These are phyloP conservation scores for Colletotrichum plurivorum DNA, from an alignment of 2,329 filamentous ascomycete genomes.

Conservation along the genomic window DNA sequence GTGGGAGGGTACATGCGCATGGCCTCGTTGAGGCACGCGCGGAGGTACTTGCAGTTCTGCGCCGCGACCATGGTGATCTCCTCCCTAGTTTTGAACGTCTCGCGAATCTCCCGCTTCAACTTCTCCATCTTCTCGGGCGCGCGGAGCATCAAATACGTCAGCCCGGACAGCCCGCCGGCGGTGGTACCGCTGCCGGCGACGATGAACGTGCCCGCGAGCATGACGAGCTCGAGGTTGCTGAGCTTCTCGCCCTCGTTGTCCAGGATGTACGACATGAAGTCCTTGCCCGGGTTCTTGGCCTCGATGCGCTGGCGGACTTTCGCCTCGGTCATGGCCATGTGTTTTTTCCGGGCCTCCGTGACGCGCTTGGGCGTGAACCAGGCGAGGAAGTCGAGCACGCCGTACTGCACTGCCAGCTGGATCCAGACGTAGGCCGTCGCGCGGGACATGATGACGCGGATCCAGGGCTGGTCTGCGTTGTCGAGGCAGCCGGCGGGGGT, in stretches of 20 bases:
- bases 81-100: background rate
- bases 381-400: constrained; percentile 8
- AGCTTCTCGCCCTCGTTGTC: constrained; percentile 9
- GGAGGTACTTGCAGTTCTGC: constrained; percentile 15
- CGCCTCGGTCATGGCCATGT: constrained; percentile 15
- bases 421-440: constrained; percentile 13
- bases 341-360: constrained; percentile 10
- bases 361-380: constrained; percentile 13
- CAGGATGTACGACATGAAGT: constrained; percentile 25
- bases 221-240: constrained; percentile 6
- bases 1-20: constrained; percentile 18
- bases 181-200: constrained; percentile 22
- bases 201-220: constrained; percentile 24
- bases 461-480: constrained; percentile 26
- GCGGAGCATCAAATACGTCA: constrained; percentile 17
- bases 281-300: constrained; percentile 17
- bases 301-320: constrained; percentile 21
- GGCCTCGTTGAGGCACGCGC: constrained; percentile 17
- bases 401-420: constrained; percentile 23
- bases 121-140: constrained; percentile 3
- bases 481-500: constrained; percentile 7
- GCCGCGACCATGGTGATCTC: constrained; percentile 22
- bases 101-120: background rate
- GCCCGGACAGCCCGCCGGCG: constrained; percentile 8
- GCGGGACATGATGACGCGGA: constrained; percentile 9